Conservation (phyloP, 2,329 filamentous ascomycete genomes). For the Dendrostoma leiphaemia region DNA sequence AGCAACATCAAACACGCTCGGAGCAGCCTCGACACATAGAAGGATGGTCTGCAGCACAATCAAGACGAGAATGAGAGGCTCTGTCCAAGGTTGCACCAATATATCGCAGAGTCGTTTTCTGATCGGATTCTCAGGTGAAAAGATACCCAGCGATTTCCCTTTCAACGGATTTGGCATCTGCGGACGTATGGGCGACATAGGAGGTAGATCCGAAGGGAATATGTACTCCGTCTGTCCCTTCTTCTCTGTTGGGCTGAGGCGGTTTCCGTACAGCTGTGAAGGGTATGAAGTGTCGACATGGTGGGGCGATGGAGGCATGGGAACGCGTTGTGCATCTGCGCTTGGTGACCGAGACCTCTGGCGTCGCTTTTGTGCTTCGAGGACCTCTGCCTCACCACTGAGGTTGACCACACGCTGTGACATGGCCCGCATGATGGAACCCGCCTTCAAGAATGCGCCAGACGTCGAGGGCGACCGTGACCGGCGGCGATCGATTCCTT, state of each 20-base stretch:
- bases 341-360: slow-evolving; percentile 57
- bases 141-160: slow-evolving; percentile 82
- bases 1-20: slow-evolving; percentile 64
- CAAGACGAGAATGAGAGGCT: slow-evolving; percentile 80
- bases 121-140: slow-evolving; percentile 74
- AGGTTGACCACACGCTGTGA: slow-evolving; percentile 97
- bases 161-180: slow-evolving; percentile 72
- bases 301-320: slow-evolving; percentile 42
- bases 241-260: slow-evolving; percentile 45
- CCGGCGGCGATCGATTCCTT: slow-evolving; percentile 36
- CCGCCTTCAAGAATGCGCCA: slow-evolving; percentile 65
- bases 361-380: slow-evolving; percentile 68
- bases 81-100: slow-evolving; percentile 80
- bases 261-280: slow-evolving; percentile 39
- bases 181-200: slow-evolving; percentile 28
- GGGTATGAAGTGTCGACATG: slow-evolving; percentile 50
- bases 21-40: slow-evolving; percentile 79
- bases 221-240: slow-evolving; percentile 30
- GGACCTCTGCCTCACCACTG: slow-evolving; percentile 83
- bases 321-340: slow-evolving; percentile 50
- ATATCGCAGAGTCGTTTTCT: slow-evolving; percentile 76
- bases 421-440: slow-evolving; percentile 79
- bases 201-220: slow-evolving; percentile 29
- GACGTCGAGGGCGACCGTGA: slow-evolving; percentile 64
- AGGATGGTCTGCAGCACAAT: slow-evolving; percentile 87